Evolutionary conservation across 2,329 filamentous ascomycete genomes (phyloP).

Genomic region (Claviceps arundinis): DNA sequence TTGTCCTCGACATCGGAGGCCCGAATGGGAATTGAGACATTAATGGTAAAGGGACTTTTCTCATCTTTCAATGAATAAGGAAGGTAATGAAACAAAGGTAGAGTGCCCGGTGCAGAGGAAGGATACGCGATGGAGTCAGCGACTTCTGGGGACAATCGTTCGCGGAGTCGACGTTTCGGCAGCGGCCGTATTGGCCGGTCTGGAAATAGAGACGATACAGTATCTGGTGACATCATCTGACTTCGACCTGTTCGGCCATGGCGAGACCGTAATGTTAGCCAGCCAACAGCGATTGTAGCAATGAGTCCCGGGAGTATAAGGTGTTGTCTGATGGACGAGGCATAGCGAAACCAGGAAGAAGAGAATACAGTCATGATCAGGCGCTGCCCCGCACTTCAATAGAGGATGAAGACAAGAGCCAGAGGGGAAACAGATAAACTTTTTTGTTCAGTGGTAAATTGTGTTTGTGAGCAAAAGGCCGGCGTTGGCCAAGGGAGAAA

Average conservation of each 20-base stretch:
- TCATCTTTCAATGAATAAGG: constrained; percentile 42
- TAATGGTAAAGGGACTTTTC: constrained; percentile 9
- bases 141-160: constrained; percentile 73
- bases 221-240: constrained; percentile 55
- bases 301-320: constrained; percentile 8
- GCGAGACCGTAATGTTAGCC: constrained; percentile 15
- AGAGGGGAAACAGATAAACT: neutral
- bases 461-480: neutral
- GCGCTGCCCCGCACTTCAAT: constrained; percentile 5
- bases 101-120: constrained; percentile 54
- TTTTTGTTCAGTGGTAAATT: neutral
- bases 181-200: constrained; percentile 87
- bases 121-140: constrained; percentile 75
- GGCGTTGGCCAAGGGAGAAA: constrained; percentile 10
- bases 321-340: constrained; percentile 2
- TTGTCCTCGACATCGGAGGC: neutral
- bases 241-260: constrained; percentile 25
- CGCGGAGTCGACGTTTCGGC: constrained; percentile 77
- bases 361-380: constrained; percentile 1
- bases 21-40: neutral
- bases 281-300: constrained; percentile 10
- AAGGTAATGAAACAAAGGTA: constrained; percentile 56
- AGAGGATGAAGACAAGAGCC: neutral
- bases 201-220: constrained; percentile 67
- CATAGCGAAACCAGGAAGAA: constrained; percentile 2